Base-by-base conservation (phyloP, 345 rosid species). In the Excoecaria agallocha region DNA sequence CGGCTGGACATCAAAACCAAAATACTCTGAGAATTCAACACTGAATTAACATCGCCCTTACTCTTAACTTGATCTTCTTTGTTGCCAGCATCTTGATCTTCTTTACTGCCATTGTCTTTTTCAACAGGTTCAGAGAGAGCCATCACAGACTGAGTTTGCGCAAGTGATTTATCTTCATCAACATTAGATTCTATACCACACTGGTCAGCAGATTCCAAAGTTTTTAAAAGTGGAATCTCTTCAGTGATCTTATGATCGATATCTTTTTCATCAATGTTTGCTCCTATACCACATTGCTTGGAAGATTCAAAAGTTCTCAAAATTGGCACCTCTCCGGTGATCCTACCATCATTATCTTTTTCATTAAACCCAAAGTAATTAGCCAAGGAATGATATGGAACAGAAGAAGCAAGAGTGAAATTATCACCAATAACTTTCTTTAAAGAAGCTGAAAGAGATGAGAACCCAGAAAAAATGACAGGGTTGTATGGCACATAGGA, bases 1-100 rank as follows among this genome's bases (percentile, higher is more conserved):
- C 89, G 84, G 71, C 87, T 85, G 22, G 99, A 93, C 86, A 89
- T 86, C 80, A 93, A 79, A 78, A 95, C 99, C 94, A 95, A 87
- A 76, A 95, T 95, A 83, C 99, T 88, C 70, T 84, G 86, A 72
- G 91, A 78, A 71, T 89, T 88, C 81, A 82, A 67, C 66, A 56
- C 78, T 68, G 83, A 59, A 70, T 79, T 88, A 66, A 60, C 75
- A 66, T 83, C 88, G 76, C 83, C 87, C 70, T 81, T 81, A 8
- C 80, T 81, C 73, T 81, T 80, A 7, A 54, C 38, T 52, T 77
- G 78, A 38, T 85, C 83, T 67, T 86, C 86, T 41, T 68, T 78
- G 71, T 51, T 19, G 62, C 24, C 74, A 72, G 70, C 77, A 81
- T 81, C 85, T 30, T 30, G 30, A 67, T 78, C 82, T 76, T 12